Evolutionary conservation across 257 asterid genomes (phyloP).

Genomic region (Solanum arcanum): DNA sequence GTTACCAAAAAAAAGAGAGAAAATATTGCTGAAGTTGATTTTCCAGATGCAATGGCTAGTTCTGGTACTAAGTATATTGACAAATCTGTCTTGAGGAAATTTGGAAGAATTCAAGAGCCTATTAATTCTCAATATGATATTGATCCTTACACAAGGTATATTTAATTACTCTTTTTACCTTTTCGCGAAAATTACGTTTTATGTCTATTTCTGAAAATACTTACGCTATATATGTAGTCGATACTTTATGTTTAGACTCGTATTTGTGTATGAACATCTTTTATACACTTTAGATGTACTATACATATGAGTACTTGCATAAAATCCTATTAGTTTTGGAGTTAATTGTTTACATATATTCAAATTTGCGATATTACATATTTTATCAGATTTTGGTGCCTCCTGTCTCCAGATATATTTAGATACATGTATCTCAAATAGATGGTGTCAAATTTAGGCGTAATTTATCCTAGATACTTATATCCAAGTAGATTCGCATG

Average conservation of each 20-base stretch:
- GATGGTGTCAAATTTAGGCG: too few species aligned
- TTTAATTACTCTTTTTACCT: background rate
- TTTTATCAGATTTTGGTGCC: too few species aligned
- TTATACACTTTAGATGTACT: too few species aligned
- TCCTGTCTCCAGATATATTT: too few species aligned
- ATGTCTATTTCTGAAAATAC: background rate
- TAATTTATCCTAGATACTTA: too few species aligned
- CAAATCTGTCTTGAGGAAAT: conserved; percentile 1
- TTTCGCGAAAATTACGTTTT: background rate
- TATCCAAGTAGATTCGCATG: too few species aligned
- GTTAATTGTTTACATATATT: too few species aligned
- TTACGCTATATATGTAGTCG: too few species aligned
- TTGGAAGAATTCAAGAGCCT: conserved; percentile 1
- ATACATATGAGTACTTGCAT: too few species aligned
- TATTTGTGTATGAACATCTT: background rate
- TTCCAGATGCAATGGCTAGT: background rate
- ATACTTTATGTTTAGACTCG: background rate
- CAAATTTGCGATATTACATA: too few species aligned
- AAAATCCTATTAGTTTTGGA: too few species aligned
- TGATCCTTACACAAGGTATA: conserved; percentile 1
- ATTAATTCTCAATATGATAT: background rate
- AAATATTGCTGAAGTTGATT: conserved; percentile 4
- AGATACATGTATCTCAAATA: too few species aligned
- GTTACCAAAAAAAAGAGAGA: conserved; percentile 1
- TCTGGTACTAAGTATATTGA: background rate